Conservation (phyloP, 495 filamentous ascomycete genomes). For the Podospora pseudoanserina region DNA sequence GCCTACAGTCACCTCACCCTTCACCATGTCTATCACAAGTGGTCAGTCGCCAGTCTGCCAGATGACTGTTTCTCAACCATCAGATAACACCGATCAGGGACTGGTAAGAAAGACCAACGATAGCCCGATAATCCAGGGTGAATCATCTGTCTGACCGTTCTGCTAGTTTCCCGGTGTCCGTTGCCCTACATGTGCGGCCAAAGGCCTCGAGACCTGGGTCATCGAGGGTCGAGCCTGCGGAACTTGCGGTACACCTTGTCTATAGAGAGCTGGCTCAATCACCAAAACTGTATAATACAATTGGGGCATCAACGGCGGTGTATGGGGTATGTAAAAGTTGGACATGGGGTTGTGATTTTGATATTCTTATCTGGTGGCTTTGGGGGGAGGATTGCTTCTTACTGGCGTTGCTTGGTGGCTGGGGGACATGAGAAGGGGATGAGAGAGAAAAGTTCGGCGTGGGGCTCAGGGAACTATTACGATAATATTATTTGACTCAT, state of each 20-base stretch:
- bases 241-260: slow-evolving; percentile 33
- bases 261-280: slow-evolving; percentile 4
- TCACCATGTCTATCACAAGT: background rate
- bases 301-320: background rate
- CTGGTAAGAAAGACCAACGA: background rate
- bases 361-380: background rate
- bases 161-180: slow-evolving; percentile 29
- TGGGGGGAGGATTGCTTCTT: background rate
- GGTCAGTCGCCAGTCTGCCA: background rate
- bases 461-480: background rate
- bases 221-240: slow-evolving; percentile 37
- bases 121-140: background rate
- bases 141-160: background rate
- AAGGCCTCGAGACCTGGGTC: slow-evolving; percentile 42
- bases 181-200: slow-evolving; percentile 38
- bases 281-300: background rate
- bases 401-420: background rate
- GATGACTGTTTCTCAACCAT: background rate
- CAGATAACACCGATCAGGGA: background rate
- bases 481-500: background rate
- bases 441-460: background rate
- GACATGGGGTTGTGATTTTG: background rate
- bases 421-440: background rate
- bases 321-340: background rate
- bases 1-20: background rate